phyloP scores from a whole-genome alignment of 257 asterid genomes.

The Solanum chilense region DNA sequence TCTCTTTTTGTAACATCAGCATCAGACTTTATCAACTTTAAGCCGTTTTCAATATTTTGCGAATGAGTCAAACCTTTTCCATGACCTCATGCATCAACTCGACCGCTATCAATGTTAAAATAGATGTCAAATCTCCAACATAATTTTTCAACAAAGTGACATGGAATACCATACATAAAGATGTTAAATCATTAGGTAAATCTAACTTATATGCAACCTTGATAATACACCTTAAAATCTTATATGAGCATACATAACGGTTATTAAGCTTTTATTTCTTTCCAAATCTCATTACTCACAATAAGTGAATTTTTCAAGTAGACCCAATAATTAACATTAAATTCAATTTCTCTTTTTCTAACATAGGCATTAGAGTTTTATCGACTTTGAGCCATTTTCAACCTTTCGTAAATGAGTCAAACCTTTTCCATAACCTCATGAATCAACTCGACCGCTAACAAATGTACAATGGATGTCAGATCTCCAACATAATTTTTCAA shows the following conservation, averaged over 20 bases:
- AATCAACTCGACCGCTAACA: neutral
- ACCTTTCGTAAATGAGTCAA: neutral
- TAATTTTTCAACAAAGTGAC: neutral
- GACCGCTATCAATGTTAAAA: no score
- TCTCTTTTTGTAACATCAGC: neutral
- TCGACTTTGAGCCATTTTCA: neutral
- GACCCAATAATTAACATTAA: neutral
- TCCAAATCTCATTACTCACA: neutral
- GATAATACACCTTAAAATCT: neutral
- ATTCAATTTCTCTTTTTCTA: no score
- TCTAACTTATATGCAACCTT: neutral
- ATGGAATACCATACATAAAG: neutral
- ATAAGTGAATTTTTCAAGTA: neutral
- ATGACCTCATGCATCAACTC: neutral
- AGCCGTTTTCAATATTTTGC: no score
- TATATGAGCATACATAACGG: neutral
- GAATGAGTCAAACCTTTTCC: neutral
- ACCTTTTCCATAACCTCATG: neutral
- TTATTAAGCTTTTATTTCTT: neutral
- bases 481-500: neutral
- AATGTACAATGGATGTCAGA: neutral
- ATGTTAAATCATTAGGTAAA: neutral
- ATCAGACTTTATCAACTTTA: neutral
- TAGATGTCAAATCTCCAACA: neutral
- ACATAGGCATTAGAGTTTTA: neutral